Percentiles rank a stretch among this genome's conserved stretches.
These are phyloP conservation scores for Fagopyrum esculentum DNA, from an alignment of 148 eudicot genomes.

Conservation along the genomic window DNA sequence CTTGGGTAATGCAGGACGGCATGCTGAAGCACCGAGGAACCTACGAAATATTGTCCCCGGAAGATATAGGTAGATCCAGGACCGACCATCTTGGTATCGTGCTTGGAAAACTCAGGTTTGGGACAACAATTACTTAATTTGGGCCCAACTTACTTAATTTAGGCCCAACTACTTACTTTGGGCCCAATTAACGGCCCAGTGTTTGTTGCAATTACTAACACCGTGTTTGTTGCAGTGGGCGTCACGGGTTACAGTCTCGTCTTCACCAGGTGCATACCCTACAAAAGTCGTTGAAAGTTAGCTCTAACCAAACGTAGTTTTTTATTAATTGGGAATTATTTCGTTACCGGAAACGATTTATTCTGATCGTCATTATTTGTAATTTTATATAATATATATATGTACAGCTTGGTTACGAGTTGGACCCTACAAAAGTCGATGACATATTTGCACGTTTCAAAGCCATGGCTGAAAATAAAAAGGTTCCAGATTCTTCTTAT, in stretches of 20 bases:
- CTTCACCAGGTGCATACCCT: not conserved
- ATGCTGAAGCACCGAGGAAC: not conserved
- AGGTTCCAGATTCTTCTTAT: not conserved
- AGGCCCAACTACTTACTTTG: no score
- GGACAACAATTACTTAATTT: no score
- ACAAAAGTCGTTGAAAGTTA: not conserved
- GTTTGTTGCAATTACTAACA: no score
- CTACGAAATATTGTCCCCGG: not conserved
- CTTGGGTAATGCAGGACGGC: not conserved
- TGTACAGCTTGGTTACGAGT: not conserved
- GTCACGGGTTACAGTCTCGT: not conserved
- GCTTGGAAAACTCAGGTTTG: not conserved
- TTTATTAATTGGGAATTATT: no score
- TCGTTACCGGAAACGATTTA: no score
- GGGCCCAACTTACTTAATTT: no score
- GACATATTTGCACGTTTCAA: not conserved
- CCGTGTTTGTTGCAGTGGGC: not conserved
- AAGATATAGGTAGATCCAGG: conserved; percentile 3
- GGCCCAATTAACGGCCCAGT: no score
- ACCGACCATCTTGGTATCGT: conserved; percentile 1
- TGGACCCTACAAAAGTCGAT: not conserved
- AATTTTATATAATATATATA: not conserved
- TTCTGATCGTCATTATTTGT: no score
- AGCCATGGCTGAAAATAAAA: conserved; percentile 1
- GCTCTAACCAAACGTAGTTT: no score